Evolutionary conservation across 352 stramenopile genomes (phyloP).

Genomic region (Elongisporangium undulatum): DNA sequence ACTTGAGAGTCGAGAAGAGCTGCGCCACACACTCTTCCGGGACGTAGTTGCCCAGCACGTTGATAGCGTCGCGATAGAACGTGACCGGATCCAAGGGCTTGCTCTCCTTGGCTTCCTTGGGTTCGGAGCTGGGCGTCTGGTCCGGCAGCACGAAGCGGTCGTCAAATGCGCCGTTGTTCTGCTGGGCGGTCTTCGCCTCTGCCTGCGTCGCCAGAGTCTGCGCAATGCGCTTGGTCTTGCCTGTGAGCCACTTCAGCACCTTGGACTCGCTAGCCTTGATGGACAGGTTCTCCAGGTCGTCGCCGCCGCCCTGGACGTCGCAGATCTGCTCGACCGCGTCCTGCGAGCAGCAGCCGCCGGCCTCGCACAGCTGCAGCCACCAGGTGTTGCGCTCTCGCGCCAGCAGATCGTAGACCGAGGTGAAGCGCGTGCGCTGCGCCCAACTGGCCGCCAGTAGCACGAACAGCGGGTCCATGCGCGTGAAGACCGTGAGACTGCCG

Average conservation of each 20-base stretch:
- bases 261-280: slow-evolving; percentile 59
- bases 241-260: slow-evolving; percentile 36
- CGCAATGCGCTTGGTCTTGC: slow-evolving; percentile 49
- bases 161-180: slow-evolving; percentile 23
- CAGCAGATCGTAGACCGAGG: slow-evolving; percentile 57
- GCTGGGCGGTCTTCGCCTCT: slow-evolving; percentile 9
- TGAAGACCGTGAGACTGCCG: slow-evolving; percentile 56
- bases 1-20: slow-evolving; percentile 56
- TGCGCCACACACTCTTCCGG: slow-evolving; percentile 31
- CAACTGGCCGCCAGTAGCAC: slow-evolving; percentile 57
- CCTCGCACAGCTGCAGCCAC: slow-evolving; percentile 36
- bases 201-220: slow-evolving; percentile 33
- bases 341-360: slow-evolving; percentile 7
- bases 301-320: slow-evolving; percentile 49
- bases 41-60: slow-evolving; percentile 57
- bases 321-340: slow-evolving; percentile 39
- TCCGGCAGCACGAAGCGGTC: slow-evolving; percentile 27
- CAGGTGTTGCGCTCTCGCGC: slow-evolving; percentile 43
- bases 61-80: slow-evolving; percentile 41
- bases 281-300: slow-evolving; percentile 43
- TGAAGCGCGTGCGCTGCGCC: slow-evolving; percentile 39
- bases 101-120: not conserved
- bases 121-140: slow-evolving; percentile 1
- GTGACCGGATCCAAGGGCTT: slow-evolving; percentile 3
- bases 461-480: slow-evolving; percentile 65